Percentiles rank a stretch among this genome's conserved stretches.
Conservation (phyloP, 2,329 filamentous ascomycete genomes). For the Diplocarpon rosae region DNA sequence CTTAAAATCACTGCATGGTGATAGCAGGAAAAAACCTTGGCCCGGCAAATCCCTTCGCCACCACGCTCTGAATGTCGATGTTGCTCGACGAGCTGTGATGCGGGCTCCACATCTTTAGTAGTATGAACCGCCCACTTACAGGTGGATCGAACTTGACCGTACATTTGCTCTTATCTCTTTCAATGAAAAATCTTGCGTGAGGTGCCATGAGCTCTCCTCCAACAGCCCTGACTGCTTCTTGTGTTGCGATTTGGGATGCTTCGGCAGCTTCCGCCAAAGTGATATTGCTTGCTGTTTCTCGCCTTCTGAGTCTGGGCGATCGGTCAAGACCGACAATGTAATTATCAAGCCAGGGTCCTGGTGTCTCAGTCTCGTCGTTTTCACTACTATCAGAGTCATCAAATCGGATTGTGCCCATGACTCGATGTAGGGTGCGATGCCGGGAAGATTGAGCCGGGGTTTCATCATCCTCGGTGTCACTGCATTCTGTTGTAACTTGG, state of each 20-base stretch:
- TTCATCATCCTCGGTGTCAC: constrained; percentile 44
- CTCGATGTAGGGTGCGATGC: constrained; percentile 39
- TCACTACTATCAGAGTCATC: constrained; percentile 31
- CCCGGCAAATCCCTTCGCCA: constrained; percentile 75
- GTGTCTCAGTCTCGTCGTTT: constrained; percentile 8
- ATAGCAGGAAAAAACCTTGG: constrained; percentile 71
- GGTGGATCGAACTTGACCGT: constrained; percentile 78
- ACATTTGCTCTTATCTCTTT: constrained; percentile 71
- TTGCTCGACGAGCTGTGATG: constrained; percentile 53
- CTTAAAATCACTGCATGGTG: constrained; percentile 15
- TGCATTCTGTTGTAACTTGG: constrained; percentile 47
- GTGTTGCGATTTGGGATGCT: constrained; percentile 37
- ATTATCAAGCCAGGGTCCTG: constrained; percentile 18
- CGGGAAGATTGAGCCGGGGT: constrained; percentile 8
- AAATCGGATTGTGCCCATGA: constrained; percentile 41
- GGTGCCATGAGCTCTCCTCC: constrained; percentile 55
- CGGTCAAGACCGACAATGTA: constrained; percentile 10
- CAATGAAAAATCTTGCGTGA: constrained; percentile 75
- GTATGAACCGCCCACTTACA: constrained; percentile 69
- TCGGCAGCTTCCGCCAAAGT: constrained; percentile 24
- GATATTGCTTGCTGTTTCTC: constrained; percentile 25
- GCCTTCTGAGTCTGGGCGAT: constrained; percentile 13
- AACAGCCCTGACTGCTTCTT: constrained; percentile 45
- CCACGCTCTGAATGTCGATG: constrained; percentile 82
- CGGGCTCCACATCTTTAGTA: constrained; percentile 85